phyloP scores from a whole-genome alignment of 2,329 filamentous ascomycete genomes.

The Colletotrichum somersetense region DNA sequence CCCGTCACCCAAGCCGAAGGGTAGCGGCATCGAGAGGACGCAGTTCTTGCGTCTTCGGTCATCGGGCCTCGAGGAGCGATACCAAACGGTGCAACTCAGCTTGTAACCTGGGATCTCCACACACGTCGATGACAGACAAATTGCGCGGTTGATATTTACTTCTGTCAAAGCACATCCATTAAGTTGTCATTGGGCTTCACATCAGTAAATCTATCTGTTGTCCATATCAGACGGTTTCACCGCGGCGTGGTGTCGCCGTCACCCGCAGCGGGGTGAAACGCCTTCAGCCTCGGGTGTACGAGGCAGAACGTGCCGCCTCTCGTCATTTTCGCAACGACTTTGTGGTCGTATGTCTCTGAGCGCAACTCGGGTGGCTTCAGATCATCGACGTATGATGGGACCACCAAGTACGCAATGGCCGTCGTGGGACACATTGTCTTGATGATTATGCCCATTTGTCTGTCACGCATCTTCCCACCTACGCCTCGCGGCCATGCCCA shows the following conservation, averaged over 20 bases:
- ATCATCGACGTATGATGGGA: neutral
- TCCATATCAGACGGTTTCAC: slow-evolving; percentile 38
- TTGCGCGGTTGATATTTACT: neutral
- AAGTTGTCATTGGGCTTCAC: slow-evolving; percentile 1
- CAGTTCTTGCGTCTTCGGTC: neutral
- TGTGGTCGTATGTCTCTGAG: neutral
- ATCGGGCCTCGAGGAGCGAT: neutral
- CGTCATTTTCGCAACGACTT: neutral
- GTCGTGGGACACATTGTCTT: neutral
- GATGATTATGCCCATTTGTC: neutral
- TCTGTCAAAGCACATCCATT: neutral
- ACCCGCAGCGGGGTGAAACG: slow-evolving; percentile 35
- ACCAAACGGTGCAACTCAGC: neutral
- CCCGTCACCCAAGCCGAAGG: neutral
- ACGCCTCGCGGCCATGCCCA: slow-evolving; percentile 5
- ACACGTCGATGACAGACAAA: slow-evolving; percentile 12
- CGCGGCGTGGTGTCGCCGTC: slow-evolving; percentile 26
- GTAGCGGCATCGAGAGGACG: neutral
- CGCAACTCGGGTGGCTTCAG: neutral
- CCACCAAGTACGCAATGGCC: slow-evolving; percentile 13
- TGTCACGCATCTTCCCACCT: slow-evolving; percentile 8
- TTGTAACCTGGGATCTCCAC: neutral
- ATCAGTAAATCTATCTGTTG: neutral
- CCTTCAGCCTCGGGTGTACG: slow-evolving; percentile 18
- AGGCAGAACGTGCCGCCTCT: slow-evolving; percentile 14